These are phyloP conservation scores for Lactuca saligna DNA, from an alignment of 129 eudicot genomes.

Conservation along the genomic window DNA sequence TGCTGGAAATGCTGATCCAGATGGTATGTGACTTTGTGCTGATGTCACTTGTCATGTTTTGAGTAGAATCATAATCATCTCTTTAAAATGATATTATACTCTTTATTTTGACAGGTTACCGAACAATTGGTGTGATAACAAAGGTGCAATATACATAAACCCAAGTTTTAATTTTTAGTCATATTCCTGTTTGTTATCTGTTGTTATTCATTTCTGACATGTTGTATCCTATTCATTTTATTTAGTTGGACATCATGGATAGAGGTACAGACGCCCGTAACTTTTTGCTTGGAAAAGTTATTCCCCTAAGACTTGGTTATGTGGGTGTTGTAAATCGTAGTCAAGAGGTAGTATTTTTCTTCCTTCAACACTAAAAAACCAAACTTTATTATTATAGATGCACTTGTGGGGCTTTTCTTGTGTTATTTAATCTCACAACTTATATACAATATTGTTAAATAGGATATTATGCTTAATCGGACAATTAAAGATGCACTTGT, in stretches of 20 bases:
- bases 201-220: slow-evolving; percentile 4
- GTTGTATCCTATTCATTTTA: slow-evolving; percentile 28
- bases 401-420: not conserved
- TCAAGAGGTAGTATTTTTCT: slow-evolving; percentile 70
- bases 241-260: slow-evolving; percentile 98
- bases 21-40: slow-evolving; percentile 54
- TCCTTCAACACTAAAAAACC: not conserved
- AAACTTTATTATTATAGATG: not conserved
- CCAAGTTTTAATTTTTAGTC: not conserved
- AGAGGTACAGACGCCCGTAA: slow-evolving; percentile 98
- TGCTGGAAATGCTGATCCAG: slow-evolving; percentile 96
- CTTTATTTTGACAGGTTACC: slow-evolving; percentile 56
- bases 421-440: slow-evolving; percentile 12
- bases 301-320: slow-evolving; percentile 91
- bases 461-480: slow-evolving; percentile 78
- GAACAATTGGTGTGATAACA: slow-evolving; percentile 97
- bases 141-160: slow-evolving; percentile 51
- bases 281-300: slow-evolving; percentile 87
- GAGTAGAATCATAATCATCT: not conserved
- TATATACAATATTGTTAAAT: slow-evolving; percentile 13
- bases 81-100: slow-evolving; percentile 15
- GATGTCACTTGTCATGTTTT: slow-evolving; percentile 7
- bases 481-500: slow-evolving; percentile 91
- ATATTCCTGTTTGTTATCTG: slow-evolving; percentile 11
- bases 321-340: slow-evolving; percentile 98